Evolutionary conservation across 805 yeast genomes (phyloP).

Genomic region (Candida tibetensis): DNA sequence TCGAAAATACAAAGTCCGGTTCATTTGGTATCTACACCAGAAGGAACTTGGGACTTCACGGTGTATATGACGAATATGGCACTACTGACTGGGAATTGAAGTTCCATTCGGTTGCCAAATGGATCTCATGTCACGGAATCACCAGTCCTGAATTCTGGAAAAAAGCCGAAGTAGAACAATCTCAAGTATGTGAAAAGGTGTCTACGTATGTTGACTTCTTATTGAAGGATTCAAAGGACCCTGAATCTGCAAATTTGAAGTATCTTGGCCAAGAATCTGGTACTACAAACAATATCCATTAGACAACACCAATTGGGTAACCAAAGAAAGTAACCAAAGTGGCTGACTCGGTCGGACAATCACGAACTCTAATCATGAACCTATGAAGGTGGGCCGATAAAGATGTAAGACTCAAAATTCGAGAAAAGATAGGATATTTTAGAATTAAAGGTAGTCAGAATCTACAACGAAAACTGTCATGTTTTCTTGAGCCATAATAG

Average conservation of each 20-base stretch:
- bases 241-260: conserved; percentile 8
- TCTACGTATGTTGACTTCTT: conserved; percentile 22
- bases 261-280: too few species aligned
- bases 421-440: too few species aligned
- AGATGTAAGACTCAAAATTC: too few species aligned
- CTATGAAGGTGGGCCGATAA: too few species aligned
- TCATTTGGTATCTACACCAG: conserved; percentile 12
- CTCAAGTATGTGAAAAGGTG: conserved; percentile 20
- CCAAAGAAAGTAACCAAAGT: not conserved
- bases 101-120: conserved; percentile 21
- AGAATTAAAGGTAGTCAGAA: too few species aligned
- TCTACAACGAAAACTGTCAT: too few species aligned
- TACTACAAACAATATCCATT: too few species aligned
- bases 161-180: conserved; percentile 11
- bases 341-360: not conserved
- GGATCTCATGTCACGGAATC: conserved; percentile 25
- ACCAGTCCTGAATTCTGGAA: conserved; percentile 19
- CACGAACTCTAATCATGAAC: too few species aligned
- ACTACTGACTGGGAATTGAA: conserved; percentile 23
- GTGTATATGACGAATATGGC: conserved; percentile 17
- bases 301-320: not conserved
- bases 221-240: conserved; percentile 17
- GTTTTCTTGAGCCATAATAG: too few species aligned
- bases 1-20: conserved; percentile 12
- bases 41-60: conserved; percentile 19